Evolutionary conservation across 2,329 filamentous ascomycete species (phyloP).

Genomic region (Aspergillus ochraceoroseus): DNA sequence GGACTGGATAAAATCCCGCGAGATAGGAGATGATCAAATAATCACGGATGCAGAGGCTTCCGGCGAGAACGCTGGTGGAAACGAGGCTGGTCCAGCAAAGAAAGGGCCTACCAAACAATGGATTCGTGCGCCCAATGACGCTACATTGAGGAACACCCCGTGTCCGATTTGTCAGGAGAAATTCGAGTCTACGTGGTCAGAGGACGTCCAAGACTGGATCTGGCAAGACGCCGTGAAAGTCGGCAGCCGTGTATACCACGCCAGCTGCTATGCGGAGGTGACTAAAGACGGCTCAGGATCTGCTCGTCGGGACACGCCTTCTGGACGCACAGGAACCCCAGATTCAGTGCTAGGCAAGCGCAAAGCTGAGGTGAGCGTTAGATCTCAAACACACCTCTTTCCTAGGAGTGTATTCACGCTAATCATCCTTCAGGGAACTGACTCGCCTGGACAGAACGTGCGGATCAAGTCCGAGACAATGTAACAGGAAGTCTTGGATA

Average conservation of each 20-base stretch:
- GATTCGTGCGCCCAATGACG: constrained; percentile 77
- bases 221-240: constrained; percentile 85
- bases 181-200: constrained; percentile 87
- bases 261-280: constrained; percentile 80
- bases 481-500: constrained; percentile 21
- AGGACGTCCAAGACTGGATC: constrained; percentile 92
- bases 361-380: constrained; percentile 59
- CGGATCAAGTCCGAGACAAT: constrained; percentile 41
- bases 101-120: constrained; percentile 62
- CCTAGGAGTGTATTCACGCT: neutral
- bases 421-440: constrained; percentile 27
- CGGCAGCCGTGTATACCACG: constrained; percentile 78
- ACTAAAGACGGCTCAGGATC: constrained; percentile 56
- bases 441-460: constrained; percentile 36
- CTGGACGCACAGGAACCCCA: constrained; percentile 50
- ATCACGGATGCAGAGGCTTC: constrained; percentile 40
- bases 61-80: constrained; percentile 39
- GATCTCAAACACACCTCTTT: neutral
- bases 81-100: constrained; percentile 43
- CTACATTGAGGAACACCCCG: constrained; percentile 65
- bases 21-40: constrained; percentile 64
- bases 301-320: constrained; percentile 31
- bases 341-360: constrained; percentile 67
- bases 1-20: constrained; percentile 87
- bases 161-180: constrained; percentile 95